A percentile compares a stretch with the other conserved stretches of the same genome.
Conservation (phyloP, 2,329 filamentous ascomycete genomes). For the Sarocladiaceae sp. region DNA sequence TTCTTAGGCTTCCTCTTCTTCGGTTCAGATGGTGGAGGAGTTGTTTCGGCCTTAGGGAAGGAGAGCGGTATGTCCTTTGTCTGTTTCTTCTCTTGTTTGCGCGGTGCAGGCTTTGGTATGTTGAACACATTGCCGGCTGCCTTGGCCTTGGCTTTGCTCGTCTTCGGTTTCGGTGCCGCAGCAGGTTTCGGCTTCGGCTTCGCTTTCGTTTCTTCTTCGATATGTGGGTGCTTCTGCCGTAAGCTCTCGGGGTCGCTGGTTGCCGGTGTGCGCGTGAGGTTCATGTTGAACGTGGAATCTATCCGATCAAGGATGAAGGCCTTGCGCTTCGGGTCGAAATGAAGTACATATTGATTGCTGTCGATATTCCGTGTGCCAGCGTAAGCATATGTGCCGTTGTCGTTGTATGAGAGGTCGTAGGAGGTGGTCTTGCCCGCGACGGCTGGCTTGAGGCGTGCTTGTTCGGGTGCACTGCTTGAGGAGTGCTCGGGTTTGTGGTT, state of each 20-base stretch:
- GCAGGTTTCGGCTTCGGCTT: conserved; percentile 16
- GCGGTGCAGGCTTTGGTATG: conserved; percentile 15
- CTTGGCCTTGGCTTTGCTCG: conserved; percentile 19
- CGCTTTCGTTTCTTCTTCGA: conserved; percentile 36
- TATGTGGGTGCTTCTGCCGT: conserved; percentile 62
- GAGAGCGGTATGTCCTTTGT: conserved; percentile 27
- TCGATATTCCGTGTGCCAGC: conserved; percentile 54
- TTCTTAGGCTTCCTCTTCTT: conserved; percentile 26
- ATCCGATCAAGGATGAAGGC: conserved; percentile 79
- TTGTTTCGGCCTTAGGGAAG: conserved; percentile 27
- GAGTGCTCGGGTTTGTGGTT: conserved; percentile 57
- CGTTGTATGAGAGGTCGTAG: conserved; percentile 53
- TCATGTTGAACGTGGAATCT: conserved; percentile 83
- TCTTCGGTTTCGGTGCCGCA: conserved; percentile 13
- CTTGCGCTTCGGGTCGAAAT: conserved; percentile 71
- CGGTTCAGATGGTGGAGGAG: conserved; percentile 17
- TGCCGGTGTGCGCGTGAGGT: conserved; percentile 66
- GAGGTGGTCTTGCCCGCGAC: conserved; percentile 43
- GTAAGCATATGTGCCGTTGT: conserved; percentile 56
- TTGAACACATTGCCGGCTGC: conserved; percentile 18
- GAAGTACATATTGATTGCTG: conserved; percentile 59
- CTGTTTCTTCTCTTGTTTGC: conserved; percentile 19
- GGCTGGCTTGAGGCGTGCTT: conserved; percentile 48
- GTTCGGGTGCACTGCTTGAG: conserved; percentile 42
- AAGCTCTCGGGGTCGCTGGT: conserved; percentile 61